Conservation (phyloP, 345 rosid genomes). For the Physaria fendleri region DNA sequence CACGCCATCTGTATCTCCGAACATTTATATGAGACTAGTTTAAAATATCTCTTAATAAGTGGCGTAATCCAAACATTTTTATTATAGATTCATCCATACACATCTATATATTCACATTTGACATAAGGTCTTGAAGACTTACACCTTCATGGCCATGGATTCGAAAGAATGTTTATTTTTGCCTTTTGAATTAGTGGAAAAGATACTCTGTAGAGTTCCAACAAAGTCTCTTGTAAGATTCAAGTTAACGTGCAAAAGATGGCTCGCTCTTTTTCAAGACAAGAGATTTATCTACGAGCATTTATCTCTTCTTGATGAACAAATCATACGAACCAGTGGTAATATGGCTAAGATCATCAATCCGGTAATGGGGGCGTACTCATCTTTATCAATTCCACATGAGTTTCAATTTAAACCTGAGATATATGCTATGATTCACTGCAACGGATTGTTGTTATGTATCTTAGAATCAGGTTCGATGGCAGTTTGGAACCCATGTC, state of each 20-base stretch:
- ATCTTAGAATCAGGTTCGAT: conserved; percentile 1
- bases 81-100: not conserved
- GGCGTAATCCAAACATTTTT: not conserved
- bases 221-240: conserved; percentile 8
- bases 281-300: conserved; percentile 19
- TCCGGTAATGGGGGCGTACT: not conserved
- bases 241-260: conserved; percentile 18
- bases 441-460: conserved; percentile 13
- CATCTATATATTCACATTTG: not conserved
- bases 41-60: not conserved
- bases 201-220: conserved; percentile 20
- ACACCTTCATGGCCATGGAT: not conserved
- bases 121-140: not conserved
- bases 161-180: conserved; percentile 1
- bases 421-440: conserved; percentile 4
- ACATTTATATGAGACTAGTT: not conserved
- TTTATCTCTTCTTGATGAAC: conserved; percentile 3
- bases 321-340: not conserved
- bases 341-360: not conserved
- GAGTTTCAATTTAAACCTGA: not conserved
- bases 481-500: conserved; percentile 17
- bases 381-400: conserved; percentile 3
- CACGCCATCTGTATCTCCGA: not conserved
- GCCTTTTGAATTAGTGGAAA: conserved; percentile 9
- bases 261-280: conserved; percentile 1